phyloP scores from a whole-genome alignment of 169 alveolate species.

The Cryptosporidium baileyi region DNA sequence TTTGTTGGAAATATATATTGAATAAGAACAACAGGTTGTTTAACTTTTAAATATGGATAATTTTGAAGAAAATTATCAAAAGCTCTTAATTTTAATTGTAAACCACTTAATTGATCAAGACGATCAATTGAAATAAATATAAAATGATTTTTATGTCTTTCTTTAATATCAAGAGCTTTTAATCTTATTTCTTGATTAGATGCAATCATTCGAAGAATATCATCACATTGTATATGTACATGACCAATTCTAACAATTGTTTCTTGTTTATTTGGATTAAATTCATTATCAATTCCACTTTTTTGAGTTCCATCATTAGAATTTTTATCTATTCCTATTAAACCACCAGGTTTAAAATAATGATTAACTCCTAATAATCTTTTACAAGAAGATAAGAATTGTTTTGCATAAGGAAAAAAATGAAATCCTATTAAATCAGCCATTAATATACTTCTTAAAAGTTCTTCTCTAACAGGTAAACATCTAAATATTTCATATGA shows the following conservation, averaged over 20 bases:
- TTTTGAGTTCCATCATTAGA: background rate
- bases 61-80: slow-evolving; percentile 74
- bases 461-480: slow-evolving; percentile 88
- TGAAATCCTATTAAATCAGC: slow-evolving; percentile 94
- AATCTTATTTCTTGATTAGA: slow-evolving; percentile 7
- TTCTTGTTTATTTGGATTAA: background rate
- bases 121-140: slow-evolving; percentile 72
- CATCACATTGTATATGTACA: slow-evolving; percentile 54
- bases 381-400: slow-evolving; percentile 85
- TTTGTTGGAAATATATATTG: slow-evolving; percentile 76
- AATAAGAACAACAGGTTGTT: slow-evolving; percentile 75
- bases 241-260: slow-evolving; percentile 64
- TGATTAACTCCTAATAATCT: slow-evolving; percentile 87
- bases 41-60: slow-evolving; percentile 73
- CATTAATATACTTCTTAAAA: slow-evolving; percentile 89
- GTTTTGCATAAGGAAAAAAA: slow-evolving; percentile 90
- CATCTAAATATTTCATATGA: slow-evolving; percentile 86
- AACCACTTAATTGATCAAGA: slow-evolving; percentile 77
- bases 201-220: slow-evolving; percentile 15
- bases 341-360: slow-evolving; percentile 84
- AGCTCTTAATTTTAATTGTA: slow-evolving; percentile 76
- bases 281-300: background rate
- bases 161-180: slow-evolving; percentile 4
- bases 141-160: background rate
- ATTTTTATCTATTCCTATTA: slow-evolving; percentile 82